Percentiles rank a stretch among this genome's conserved stretches.
Conservation (phyloP, 2,329 filamentous ascomycete species). For the Clonostachys chloroleuca region DNA sequence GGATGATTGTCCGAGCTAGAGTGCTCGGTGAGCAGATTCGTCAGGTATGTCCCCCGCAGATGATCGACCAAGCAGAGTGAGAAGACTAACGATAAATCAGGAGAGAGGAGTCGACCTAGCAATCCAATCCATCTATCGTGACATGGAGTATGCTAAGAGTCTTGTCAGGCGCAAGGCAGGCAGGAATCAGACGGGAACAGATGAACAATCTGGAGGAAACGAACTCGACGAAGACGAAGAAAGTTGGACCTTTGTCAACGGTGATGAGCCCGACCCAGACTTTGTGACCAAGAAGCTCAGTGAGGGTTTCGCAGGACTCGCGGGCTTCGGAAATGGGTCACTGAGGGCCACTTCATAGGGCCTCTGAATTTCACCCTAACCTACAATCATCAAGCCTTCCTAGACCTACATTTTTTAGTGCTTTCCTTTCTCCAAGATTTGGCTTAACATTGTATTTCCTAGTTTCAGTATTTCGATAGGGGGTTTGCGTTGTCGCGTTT, state of each 20-base stretch:
- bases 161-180: conserved; percentile 65
- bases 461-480: too few relatives aligned
- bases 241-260: conserved; percentile 86
- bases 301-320: conserved; percentile 9
- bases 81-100: conserved; percentile 33
- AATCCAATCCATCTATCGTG: conserved; percentile 89
- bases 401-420: too few relatives aligned
- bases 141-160: conserved; percentile 86
- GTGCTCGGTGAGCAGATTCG: conserved; percentile 84
- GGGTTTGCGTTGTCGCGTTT: too few relatives aligned
- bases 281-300: conserved; percentile 33
- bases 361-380: too few relatives aligned
- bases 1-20: conserved; percentile 85
- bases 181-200: conserved; percentile 35
- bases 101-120: conserved; percentile 88
- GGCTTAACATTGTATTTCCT: too few relatives aligned
- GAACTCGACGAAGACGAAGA: conserved; percentile 64
- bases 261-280: conserved; percentile 40
- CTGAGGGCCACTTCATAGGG: too few relatives aligned
- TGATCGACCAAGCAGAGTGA: background rate
- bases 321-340: too few relatives aligned
- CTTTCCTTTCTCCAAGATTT: too few relatives aligned
- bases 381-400: too few relatives aligned
- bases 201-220: conserved; percentile 26
- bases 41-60: conserved; percentile 50